Percentiles rank a stretch among this genome's conserved stretches.
Conservation (phyloP, 768 basidiomycete genomes). For the Tulasnella sp. region DNA sequence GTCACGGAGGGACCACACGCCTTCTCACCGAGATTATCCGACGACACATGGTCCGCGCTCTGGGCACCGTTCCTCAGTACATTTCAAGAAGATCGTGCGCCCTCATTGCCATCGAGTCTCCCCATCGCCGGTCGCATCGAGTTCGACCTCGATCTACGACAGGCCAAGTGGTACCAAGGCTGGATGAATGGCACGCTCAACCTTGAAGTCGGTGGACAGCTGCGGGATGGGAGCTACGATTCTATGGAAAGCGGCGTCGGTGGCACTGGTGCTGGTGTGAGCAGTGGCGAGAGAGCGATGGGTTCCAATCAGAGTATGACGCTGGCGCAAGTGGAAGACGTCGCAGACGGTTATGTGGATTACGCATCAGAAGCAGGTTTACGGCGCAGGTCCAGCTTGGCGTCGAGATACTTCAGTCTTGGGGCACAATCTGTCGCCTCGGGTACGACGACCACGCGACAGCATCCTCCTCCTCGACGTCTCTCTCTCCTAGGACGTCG, state of each 20-base stretch:
- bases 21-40: slow-evolving; percentile 60
- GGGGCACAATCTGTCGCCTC: background rate
- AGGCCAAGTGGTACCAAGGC: slow-evolving; percentile 66
- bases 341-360: background rate
- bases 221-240: background rate
- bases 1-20: slow-evolving; percentile 43
- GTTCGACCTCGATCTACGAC: slow-evolving; percentile 69
- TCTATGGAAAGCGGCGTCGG: slow-evolving; percentile 1
- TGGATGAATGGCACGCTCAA: slow-evolving; percentile 34
- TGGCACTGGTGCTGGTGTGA: too few species aligned
- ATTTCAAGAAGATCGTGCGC: slow-evolving; percentile 35
- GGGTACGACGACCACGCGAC: slow-evolving; percentile 1
- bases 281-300: background rate
- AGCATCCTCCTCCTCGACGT: slow-evolving; percentile 49
- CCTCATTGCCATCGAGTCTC: slow-evolving; percentile 28
- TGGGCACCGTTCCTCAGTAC: slow-evolving; percentile 40
- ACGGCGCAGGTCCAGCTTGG: background rate
- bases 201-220: too few species aligned
- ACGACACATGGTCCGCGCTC: slow-evolving; percentile 63
- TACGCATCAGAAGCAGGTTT: background rate
- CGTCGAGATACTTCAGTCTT: too few species aligned
- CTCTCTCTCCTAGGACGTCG: slow-evolving; percentile 59
- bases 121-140: slow-evolving; percentile 72
- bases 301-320: background rate
- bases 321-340: background rate